Evolutionary conservation across 139 green algal species (phyloP).

Genomic region (Chlamydomonas schloesseri): DNA sequence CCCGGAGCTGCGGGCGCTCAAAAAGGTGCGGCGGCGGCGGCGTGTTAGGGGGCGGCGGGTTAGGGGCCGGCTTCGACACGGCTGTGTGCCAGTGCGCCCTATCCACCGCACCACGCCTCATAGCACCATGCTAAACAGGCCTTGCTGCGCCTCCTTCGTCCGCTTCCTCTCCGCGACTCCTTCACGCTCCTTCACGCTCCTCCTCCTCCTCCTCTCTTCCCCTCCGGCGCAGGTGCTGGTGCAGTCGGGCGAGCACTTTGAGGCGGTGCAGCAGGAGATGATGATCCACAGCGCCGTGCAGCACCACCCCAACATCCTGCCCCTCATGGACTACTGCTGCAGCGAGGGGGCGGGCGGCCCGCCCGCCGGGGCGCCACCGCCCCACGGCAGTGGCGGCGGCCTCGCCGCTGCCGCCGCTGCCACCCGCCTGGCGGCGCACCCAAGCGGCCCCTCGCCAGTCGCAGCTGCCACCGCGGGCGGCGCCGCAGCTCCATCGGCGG

Average conservation of each 20-base stretch:
- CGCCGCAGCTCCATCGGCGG: no score
- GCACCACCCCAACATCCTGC: slow-evolving; percentile 76
- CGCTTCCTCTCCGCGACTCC: no score
- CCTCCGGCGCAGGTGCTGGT: slow-evolving; percentile 17
- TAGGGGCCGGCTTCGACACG: no score
- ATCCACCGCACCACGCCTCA: no score
- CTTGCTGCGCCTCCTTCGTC: no score
- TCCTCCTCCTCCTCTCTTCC: not conserved
- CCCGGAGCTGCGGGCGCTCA: slow-evolving; percentile 13
- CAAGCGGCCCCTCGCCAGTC: no score
- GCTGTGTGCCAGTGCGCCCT: no score
- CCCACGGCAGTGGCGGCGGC: no score
- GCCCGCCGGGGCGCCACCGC: not conserved
- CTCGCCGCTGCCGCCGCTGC: not conserved
- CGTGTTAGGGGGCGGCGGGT: not conserved
- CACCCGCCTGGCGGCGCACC: not conserved
- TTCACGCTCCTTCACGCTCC: no score
- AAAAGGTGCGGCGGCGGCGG: not conserved
- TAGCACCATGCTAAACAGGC: no score
- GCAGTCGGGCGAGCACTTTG: slow-evolving; percentile 22
- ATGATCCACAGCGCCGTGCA: slow-evolving; percentile 49
- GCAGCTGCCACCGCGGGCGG: no score
- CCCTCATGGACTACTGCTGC: slow-evolving; percentile 61
- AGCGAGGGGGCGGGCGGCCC: not conserved
- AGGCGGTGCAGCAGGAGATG: slow-evolving; percentile 32